A percentile compares a stretch with the other conserved stretches of the same genome.
Evolutionary conservation across 371 early-diverging fungal species (phyloP).

Genomic region (Circinella umbellata): DNA sequence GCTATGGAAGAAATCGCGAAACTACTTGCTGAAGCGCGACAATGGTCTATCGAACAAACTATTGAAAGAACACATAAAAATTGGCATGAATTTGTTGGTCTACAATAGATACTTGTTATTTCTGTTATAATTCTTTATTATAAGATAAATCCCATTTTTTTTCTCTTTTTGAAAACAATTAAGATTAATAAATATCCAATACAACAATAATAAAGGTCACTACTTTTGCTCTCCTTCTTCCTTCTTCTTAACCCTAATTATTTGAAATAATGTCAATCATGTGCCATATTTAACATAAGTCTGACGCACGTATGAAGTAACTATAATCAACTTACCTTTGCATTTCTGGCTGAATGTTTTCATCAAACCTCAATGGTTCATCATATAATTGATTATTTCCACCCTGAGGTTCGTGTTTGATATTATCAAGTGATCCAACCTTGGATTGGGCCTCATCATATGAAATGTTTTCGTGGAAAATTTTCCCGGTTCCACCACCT

Average conservation of each 20-base stretch:
- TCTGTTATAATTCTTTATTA: neutral
- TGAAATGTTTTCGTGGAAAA: conserved; percentile 12
- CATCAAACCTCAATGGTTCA: conserved; percentile 12
- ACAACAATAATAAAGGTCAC: no score
- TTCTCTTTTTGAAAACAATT: no score
- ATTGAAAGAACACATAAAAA: conserved; percentile 61
- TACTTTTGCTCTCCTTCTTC: conserved; percentile 6
- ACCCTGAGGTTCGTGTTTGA: conserved; percentile 27
- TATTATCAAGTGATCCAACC: conserved; percentile 24
- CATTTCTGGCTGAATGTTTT: conserved; percentile 20
- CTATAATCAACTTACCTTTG: conserved; percentile 9
- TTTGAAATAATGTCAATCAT: no score
- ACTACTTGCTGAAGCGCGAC: conserved; percentile 69
- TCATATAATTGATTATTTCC: conserved; percentile 20
- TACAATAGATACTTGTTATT: neutral
- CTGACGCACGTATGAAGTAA: neutral
- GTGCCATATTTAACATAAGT: no score
- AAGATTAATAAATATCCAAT: no score
- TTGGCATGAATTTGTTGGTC: conserved; percentile 63
- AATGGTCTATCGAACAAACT: conserved; percentile 68
- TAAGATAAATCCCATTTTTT: neutral
- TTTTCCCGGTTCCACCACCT: conserved; percentile 19
- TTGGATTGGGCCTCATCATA: conserved; percentile 17
- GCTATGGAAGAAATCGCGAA: conserved; percentile 63
- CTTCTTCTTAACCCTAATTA: conserved; percentile 2